Evolutionary conservation across 164 flowering plant genomes (phyloP).

Genomic region (Umbilicus rupestris): DNA sequence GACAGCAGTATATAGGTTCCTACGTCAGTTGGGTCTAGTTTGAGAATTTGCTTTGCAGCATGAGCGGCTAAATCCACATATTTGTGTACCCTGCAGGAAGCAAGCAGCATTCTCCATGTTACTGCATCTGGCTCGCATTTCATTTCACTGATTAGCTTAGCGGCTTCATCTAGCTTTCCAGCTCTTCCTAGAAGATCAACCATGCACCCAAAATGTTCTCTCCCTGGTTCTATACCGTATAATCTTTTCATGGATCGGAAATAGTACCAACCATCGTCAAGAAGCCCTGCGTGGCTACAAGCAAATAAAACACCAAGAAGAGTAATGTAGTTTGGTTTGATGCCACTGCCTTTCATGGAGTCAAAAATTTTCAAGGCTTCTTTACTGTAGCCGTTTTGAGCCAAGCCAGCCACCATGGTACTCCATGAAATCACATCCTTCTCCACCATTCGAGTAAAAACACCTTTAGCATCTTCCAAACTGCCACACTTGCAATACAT

Average conservation of each 20-base stretch:
- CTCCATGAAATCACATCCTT: conserved; percentile 88
- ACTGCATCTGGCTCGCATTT: conserved; percentile 60
- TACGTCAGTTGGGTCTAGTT: conserved; percentile 57
- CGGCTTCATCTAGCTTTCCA: conserved; percentile 70
- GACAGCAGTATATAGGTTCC: conserved; percentile 65
- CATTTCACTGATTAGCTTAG: conserved; percentile 51
- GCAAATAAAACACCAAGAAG: conserved; percentile 77
- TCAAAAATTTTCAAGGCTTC: conserved; percentile 57
- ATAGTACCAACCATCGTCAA: conserved; percentile 54
- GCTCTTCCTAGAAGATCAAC: conserved; percentile 88
- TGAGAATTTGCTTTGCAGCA: conserved; percentile 55
- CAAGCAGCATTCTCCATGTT: conserved; percentile 68
- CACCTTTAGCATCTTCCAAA: conserved; percentile 52
- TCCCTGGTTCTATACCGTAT: conserved; percentile 55
- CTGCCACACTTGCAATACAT: conserved; percentile 95
- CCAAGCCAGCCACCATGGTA: conserved; percentile 82
- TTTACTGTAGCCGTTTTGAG: conserved; percentile 68
- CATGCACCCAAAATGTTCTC: conserved; percentile 83
- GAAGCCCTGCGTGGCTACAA: conserved; percentile 87
- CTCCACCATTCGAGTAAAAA: conserved; percentile 41
- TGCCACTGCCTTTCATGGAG: conserved; percentile 47
- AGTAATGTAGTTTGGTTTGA: conserved; percentile 56
- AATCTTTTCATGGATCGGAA: conserved; percentile 56
- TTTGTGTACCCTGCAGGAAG: conserved; percentile 66
- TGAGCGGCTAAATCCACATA: conserved; percentile 48